Conservation (phyloP, 2,329 filamentous ascomycete genomes). For the Penicillium sp. region DNA sequence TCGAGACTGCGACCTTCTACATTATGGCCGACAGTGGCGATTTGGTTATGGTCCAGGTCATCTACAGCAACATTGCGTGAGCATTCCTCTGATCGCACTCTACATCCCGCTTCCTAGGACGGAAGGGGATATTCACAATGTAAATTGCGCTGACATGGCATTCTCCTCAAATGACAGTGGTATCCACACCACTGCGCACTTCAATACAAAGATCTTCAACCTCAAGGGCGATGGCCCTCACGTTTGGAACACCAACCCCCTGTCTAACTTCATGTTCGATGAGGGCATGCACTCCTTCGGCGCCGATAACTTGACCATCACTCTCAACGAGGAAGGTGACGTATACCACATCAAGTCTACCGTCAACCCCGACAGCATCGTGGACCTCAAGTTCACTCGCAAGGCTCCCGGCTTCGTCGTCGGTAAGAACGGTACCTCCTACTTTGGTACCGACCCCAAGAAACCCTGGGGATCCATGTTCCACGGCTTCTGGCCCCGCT, state of each 20-base stretch:
- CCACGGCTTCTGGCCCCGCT: conserved; percentile 93
- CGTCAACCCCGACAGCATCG: conserved; percentile 73
- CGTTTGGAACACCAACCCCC: conserved; percentile 78
- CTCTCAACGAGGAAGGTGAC: conserved; percentile 79
- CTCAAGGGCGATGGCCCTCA: conserved; percentile 68
- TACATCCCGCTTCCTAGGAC: not conserved
- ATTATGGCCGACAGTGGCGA: conserved; percentile 75
- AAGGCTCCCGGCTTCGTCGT: conserved; percentile 76
- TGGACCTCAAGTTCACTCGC: conserved; percentile 80
- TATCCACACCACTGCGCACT: conserved; percentile 85
- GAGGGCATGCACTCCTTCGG: conserved; percentile 80
- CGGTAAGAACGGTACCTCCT: conserved; percentile 78
- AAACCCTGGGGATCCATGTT: conserved; percentile 91
- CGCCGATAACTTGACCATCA: conserved; percentile 79
- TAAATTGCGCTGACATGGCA: conserved; percentile 2
- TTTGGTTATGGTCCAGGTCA: conserved; percentile 79
- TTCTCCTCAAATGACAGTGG: conserved; percentile 56
- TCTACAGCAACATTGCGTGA: conserved; percentile 97
- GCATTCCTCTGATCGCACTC: conserved; percentile 28
- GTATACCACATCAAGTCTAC: conserved; percentile 88
- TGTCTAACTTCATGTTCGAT: conserved; percentile 78
- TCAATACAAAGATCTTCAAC: conserved; percentile 91
- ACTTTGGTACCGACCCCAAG: conserved; percentile 79
- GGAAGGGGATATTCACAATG: not conserved
- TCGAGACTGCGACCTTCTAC: conserved; percentile 96